Base-by-base conservation (phyloP, 768 basidiomycete species). In the Dentipellis fragilis region DNA sequence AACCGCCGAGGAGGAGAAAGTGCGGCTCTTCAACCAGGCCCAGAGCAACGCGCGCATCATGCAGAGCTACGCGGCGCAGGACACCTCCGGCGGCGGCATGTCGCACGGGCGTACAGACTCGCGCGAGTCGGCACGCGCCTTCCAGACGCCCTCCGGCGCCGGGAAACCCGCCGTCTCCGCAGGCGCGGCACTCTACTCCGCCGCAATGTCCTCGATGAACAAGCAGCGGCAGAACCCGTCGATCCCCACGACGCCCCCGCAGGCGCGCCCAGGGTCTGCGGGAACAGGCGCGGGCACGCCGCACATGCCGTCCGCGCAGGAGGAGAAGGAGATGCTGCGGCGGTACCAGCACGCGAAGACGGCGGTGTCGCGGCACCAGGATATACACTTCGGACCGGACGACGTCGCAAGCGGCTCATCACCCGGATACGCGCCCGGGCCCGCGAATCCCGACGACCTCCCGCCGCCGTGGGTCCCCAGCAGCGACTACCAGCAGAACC, bases 1-100 rank as follows among this genome's bases (percentile, higher is more conserved):
- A 7, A 77, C 83, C 1, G 87, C 90, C 0, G 89, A 89, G 67
- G 79, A 83, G 54, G 89, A 92, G 65, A 91, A 92, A 62, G 68
- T 77, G 1, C 74, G 77, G n/a, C 65, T 89, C n/a, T 89, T 78
- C 67, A 73, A 85, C 51, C 66, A 80, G 50, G 87, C 89, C 0
- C 83, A 84, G 63, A 80, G 77, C 1, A 82, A 78, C n/a, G 89
- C 81, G 2, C 75, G 72, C 54, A 75, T 73, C 52, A 78, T 78
- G 4, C 87, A 85, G 63, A 79, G 74, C 6, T 62, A 55, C 19
- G 73, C 68, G 0, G 62, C 66, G 12, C 64, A 65, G 7, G 64
- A 64, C 10, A 10, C 49, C 21, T 16, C 58, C 21, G 65, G 65
- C 16, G 64, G 62, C 22, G 69, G 64, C 14, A 37, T 39, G 4